These are phyloP conservation scores for Aspergillus candidus DNA, from an alignment of 2,329 filamentous ascomycete species.

Conservation along the genomic window DNA sequence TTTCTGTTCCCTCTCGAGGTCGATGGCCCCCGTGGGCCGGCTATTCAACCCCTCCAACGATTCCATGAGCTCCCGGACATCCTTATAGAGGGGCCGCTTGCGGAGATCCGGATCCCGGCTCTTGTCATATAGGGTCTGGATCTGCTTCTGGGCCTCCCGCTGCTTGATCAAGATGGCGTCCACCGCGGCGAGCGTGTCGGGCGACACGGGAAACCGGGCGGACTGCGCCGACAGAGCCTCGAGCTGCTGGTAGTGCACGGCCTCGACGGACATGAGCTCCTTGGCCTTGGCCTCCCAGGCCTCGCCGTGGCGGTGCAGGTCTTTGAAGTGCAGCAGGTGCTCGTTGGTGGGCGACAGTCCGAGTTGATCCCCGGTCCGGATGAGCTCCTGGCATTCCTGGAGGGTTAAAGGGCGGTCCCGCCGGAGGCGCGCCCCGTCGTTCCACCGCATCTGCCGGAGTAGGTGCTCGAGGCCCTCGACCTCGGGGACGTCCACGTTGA, in stretches of 20 bases:
- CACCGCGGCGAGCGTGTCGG: constrained; percentile 72
- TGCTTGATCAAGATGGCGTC: constrained; percentile 95
- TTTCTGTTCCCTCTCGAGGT: constrained; percentile 90
- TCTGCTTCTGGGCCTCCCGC: constrained; percentile 84
- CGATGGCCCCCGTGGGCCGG: constrained; percentile 82
- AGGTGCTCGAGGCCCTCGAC: constrained; percentile 74
- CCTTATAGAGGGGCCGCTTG: constrained; percentile 76
- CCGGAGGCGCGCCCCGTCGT: constrained; percentile 65
- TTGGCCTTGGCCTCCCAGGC: constrained; percentile 90
- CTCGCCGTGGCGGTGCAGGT: constrained; percentile 69
- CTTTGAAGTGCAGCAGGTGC: constrained; percentile 67
- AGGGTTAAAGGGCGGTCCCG: constrained; percentile 64
- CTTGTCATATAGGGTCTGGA: constrained; percentile 71
- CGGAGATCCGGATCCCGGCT: constrained; percentile 69
- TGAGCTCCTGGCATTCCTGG: constrained; percentile 70
- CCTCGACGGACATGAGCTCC: constrained; percentile 85
- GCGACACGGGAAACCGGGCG: constrained; percentile 68
- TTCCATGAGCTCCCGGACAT: constrained; percentile 86
- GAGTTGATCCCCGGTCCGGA: constrained; percentile 69
- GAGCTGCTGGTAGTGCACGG: constrained; percentile 88
- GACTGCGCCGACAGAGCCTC: constrained; percentile 87
- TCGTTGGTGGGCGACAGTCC: constrained; percentile 75
- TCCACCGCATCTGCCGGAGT: constrained; percentile 83
- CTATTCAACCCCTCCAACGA: constrained; percentile 83
- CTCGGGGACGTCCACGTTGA: constrained; percentile 88